phyloP scores from a whole-genome alignment of 495 filamentous ascomycete genomes.

The Aeminium ludgeri region DNA sequence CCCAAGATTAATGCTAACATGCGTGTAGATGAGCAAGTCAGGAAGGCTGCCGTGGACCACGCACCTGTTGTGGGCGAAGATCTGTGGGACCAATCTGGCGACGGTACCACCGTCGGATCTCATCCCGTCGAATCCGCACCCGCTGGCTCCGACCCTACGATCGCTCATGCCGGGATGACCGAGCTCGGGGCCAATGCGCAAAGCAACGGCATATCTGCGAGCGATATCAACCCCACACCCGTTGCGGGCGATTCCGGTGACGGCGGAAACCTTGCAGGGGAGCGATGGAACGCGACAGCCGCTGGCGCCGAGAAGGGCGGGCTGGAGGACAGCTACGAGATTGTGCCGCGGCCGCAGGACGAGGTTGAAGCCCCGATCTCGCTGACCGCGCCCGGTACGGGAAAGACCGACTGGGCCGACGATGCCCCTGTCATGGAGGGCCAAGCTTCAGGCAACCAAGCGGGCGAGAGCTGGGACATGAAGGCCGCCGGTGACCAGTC shows the following conservation, averaged over 20 bases:
- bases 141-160: slow-evolving; percentile 52
- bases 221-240: slow-evolving; percentile 33
- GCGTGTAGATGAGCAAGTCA: slow-evolving; percentile 47
- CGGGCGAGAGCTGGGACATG: slow-evolving; percentile 10
- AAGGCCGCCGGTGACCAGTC: slow-evolving; percentile 4
- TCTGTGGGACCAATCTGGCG: slow-evolving; percentile 31
- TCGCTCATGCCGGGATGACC: slow-evolving; percentile 59
- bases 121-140: slow-evolving; percentile 22
- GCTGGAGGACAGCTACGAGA: slow-evolving; percentile 56
- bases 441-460: slow-evolving; percentile 2
- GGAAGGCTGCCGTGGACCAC: slow-evolving; percentile 39
- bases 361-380: slow-evolving; percentile 50
- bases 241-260: slow-evolving; percentile 36
- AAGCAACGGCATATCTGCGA: slow-evolving; percentile 24
- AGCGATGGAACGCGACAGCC: slow-evolving; percentile 46
- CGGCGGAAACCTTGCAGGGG: slow-evolving; percentile 30
- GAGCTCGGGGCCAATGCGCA: slow-evolving; percentile 39
- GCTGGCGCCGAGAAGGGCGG: slow-evolving; percentile 25
- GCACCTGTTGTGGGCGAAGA: slow-evolving; percentile 29
- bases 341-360: slow-evolving; percentile 53
- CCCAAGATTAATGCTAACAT: slow-evolving; percentile 22
- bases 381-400: not conserved
- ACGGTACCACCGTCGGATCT: slow-evolving; percentile 27
- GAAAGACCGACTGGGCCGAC: slow-evolving; percentile 13
- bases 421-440: not conserved